A percentile compares a stretch with the other conserved stretches of the same genome.
Evolutionary conservation across 148 eudicot genomes (phyloP).

Genomic region (Chenopodium quinoa): DNA sequence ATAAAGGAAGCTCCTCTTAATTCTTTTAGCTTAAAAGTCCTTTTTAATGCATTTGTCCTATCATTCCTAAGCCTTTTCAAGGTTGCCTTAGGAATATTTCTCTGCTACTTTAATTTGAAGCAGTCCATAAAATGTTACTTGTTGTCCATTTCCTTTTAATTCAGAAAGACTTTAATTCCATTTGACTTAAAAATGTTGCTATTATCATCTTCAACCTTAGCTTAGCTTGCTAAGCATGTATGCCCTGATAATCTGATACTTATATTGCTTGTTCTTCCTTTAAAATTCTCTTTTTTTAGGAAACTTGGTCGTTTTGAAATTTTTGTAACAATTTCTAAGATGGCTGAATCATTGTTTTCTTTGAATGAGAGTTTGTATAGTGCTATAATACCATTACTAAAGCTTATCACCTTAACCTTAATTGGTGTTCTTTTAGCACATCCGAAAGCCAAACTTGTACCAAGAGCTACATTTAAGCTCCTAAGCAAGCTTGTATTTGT

Average conservation of each 20-base stretch:
- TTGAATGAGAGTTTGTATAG: conserved; percentile 31
- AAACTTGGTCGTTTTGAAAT: not conserved
- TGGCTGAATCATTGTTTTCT: conserved; percentile 26
- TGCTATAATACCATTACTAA: conserved; percentile 66
- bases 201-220: not conserved
- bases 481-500: conserved; percentile 91
- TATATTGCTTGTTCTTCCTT: not conserved
- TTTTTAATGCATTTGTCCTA: not conserved
- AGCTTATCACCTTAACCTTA: conserved; percentile 54
- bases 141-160: conserved; percentile 13
- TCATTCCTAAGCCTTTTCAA: conserved; percentile 20
- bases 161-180: not conserved
- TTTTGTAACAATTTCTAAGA: not conserved
- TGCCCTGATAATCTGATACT: not conserved
- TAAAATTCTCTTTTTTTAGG: not conserved
- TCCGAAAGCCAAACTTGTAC: conserved; percentile 66
- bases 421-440: conserved; percentile 66
- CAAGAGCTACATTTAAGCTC: conserved; percentile 76
- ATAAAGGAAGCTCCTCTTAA: too few species aligned
- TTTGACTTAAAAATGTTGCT: too few species aligned
- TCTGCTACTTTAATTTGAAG: conserved; percentile 9
- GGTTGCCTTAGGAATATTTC: not conserved
- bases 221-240: not conserved
- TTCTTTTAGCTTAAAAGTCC: too few species aligned
- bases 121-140: conserved; percentile 8